Percentiles rank a stretch among this genome's conserved stretches.
Conservation (phyloP, 2,329 filamentous ascomycete genomes). For the Bipolaris zeicola region DNA sequence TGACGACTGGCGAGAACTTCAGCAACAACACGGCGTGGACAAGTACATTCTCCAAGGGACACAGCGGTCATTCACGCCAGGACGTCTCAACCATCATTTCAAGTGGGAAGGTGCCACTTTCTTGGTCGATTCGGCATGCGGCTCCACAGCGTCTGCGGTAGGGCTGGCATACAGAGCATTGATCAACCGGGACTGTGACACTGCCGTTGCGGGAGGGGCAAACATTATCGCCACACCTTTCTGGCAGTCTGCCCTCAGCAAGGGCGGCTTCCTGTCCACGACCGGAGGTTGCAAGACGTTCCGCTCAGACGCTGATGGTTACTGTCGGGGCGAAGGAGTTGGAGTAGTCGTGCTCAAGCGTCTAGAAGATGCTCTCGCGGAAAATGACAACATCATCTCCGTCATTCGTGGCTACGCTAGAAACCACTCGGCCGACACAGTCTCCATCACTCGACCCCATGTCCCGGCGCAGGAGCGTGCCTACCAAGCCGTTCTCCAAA, state of each 20-base stretch:
- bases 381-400: constrained; percentile 37
- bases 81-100: constrained; percentile 52
- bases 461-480: not conserved
- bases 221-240: constrained; percentile 22
- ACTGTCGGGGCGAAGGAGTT: constrained; percentile 37
- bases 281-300: constrained; percentile 36
- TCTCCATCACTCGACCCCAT: constrained; percentile 19
- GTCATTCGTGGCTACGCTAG: constrained; percentile 38
- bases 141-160: constrained; percentile 37
- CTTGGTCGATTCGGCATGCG: constrained; percentile 45
- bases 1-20: constrained; percentile 78
- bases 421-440: constrained; percentile 47
- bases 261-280: constrained; percentile 27
- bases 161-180: constrained; percentile 36
- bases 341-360: constrained; percentile 40
- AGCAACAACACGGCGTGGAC: constrained; percentile 45
- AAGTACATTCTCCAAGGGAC: constrained; percentile 61
- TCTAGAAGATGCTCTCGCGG: constrained; percentile 35
- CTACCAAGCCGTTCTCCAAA: not conserved
- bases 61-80: constrained; percentile 57
- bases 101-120: constrained; percentile 48
- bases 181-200: constrained; percentile 32
- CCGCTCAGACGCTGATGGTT: constrained; percentile 36
- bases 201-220: constrained; percentile 26
- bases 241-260: constrained; percentile 13